Evolutionary conservation across 129 eudicot species (phyloP).

Genomic region (Rutidosis leptorrhynchoides): DNA sequence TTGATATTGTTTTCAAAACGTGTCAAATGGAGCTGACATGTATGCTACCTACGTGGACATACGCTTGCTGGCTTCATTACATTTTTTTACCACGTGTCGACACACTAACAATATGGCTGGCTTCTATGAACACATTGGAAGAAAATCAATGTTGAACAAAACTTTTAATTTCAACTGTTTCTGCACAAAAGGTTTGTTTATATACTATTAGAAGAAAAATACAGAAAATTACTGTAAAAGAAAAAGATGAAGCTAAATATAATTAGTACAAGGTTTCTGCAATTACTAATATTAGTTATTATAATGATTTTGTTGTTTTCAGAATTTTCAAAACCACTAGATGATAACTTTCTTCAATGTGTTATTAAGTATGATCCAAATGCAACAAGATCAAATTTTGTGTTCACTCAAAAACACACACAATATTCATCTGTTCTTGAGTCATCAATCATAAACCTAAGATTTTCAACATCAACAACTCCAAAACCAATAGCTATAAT

Average conservation of each 20-base stretch:
- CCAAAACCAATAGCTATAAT: constrained; percentile 18
- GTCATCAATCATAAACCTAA: constrained; percentile 22
- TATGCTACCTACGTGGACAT: not conserved
- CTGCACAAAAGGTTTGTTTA: not conserved
- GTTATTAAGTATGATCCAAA: constrained; percentile 4
- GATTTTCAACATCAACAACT: constrained; percentile 16
- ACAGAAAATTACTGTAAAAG: not conserved
- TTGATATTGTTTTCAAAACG: not conserved
- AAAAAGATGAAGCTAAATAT: not conserved
- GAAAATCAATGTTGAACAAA: not conserved
- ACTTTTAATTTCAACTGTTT: not conserved
- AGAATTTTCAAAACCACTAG: constrained; percentile 5
- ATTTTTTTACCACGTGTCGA: not conserved
- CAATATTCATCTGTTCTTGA: constrained; percentile 16
- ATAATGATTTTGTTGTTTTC: not conserved
- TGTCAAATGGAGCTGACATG: not conserved
- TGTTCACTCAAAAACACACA: constrained; percentile 13
- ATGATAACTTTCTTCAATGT: constrained; percentile 22
- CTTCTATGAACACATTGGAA: not conserved
- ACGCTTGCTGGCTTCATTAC: not conserved
- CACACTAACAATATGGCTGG: not conserved
- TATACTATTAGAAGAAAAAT: not conserved
- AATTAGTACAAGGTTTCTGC: not conserved
- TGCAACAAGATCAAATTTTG: constrained; percentile 3
- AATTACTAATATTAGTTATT: not conserved